A percentile compares a stretch with the other conserved stretches of the same genome.
Conservation (phyloP, 371 early-diverging fungal species). For the Sporodiniella umbellata region DNA sequence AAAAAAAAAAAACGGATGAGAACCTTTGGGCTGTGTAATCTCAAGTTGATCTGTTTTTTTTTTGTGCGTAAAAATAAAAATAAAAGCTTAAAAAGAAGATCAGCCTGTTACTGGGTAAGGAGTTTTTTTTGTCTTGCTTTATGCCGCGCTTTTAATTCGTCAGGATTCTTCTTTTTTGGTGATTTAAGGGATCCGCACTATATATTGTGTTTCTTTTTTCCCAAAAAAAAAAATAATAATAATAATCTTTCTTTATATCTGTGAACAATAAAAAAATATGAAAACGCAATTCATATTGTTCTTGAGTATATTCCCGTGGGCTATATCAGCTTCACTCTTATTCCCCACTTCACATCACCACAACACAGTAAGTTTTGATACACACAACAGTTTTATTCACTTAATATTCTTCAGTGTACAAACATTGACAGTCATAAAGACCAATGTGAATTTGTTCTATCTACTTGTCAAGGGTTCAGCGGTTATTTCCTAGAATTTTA, state of each 20-base stretch:
- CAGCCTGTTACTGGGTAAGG: not conserved
- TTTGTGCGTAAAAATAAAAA: not conserved
- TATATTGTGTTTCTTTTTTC: slow-evolving; percentile 1
- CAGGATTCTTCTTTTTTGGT: not conserved
- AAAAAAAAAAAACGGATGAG: no score
- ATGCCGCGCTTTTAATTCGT: not conserved
- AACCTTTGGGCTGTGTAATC: no score
- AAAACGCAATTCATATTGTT: no score
- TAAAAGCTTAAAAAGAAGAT: not conserved
- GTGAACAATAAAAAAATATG: no score
- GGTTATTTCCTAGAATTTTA: slow-evolving; percentile 52
- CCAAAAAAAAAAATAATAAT: slow-evolving; percentile 1
- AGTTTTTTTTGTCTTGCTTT: not conserved
- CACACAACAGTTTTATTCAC: no score
- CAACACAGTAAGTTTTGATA: slow-evolving; percentile 11
- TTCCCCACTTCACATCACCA: slow-evolving; percentile 13
- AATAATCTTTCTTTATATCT: not conserved
- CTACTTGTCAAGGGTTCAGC: slow-evolving; percentile 37
- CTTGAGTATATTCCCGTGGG: slow-evolving; percentile 6
- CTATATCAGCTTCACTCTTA: slow-evolving; percentile 13
- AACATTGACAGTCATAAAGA: slow-evolving; percentile 31
- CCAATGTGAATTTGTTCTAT: slow-evolving; percentile 38
- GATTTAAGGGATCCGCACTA: not conserved
- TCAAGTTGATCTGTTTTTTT: no score
- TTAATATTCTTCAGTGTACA: slow-evolving; percentile 21